Evolutionary conservation across 208 protist genomes (phyloP).

Genomic region (Acanthamoeba divionensis): DNA sequence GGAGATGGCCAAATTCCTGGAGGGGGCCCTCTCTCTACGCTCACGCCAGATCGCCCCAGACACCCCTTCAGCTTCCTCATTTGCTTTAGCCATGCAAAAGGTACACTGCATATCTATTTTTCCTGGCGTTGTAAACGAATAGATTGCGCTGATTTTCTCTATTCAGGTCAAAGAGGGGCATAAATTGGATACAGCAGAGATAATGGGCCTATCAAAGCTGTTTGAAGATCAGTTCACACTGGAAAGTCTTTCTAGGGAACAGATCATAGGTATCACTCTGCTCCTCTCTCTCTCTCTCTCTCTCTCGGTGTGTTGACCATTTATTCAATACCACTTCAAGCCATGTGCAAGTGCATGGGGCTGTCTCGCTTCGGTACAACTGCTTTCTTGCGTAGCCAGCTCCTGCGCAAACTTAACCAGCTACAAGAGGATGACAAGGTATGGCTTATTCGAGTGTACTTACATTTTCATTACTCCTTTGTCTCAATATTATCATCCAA

Average conservation of each 20-base stretch:
- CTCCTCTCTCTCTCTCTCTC: conserved; percentile 17
- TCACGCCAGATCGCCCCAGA: background rate
- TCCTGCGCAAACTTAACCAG: conserved; percentile 9
- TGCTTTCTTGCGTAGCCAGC: conserved; percentile 14
- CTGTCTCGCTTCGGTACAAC: conserved; percentile 50
- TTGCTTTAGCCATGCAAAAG: conserved; percentile 65
- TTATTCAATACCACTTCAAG: background rate
- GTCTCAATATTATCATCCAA: background rate
- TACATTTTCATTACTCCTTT: background rate
- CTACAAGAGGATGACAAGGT: conserved; percentile 60
- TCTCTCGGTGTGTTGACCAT: background rate
- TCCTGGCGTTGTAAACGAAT: background rate
- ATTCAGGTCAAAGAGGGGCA: conserved; percentile 56
- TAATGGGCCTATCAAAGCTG: conserved; percentile 68
- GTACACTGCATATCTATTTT: background rate
- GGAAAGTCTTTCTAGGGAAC: conserved; percentile 70
- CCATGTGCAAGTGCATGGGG: conserved; percentile 38
- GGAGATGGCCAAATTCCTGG: conserved; percentile 68
- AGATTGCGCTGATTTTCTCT: background rate
- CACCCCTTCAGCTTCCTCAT: conserved; percentile 19
- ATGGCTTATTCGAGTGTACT: background rate
- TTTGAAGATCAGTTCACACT: conserved; percentile 80
- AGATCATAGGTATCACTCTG: conserved; percentile 65
- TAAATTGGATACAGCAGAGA: conserved; percentile 59
- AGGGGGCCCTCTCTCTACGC: conserved; percentile 61